Base-by-base conservation (phyloP, 805 yeast genomes). In the Sporopachydermia quercuum region DNA sequence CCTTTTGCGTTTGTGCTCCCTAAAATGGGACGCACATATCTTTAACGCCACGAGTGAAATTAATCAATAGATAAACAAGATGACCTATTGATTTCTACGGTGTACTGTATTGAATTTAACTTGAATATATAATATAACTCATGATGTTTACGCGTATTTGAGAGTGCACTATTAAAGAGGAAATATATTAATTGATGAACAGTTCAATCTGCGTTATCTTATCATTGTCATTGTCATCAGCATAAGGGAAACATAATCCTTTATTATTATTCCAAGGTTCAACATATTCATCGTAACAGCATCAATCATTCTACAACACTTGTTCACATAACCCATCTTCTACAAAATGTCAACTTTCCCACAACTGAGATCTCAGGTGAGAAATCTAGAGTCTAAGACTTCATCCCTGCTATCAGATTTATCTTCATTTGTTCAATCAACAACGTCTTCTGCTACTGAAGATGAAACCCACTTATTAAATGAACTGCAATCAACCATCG, bases 341-440 rank as follows among this genome's bases (percentile, higher is more conserved):
- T 16, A 16, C 13, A 19, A 15, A 35, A 57, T 65, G 52, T 58
- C 70, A 5, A 60, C 82, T 3, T 82, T 80, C 55, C 66, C 74
- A 14, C 83, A 83, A 37, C 65, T 74, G 11, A 66, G 94, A 53
- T 63, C 80, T 18, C 81, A 78, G 50, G 74, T 78, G 1, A 63
- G 86, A 27, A 65, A 75, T 4, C 59, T 78, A 38, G 96, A 89
- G 55, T 71, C 76, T 39, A 81, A 78, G 51, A 68, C 89, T 3
- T 73, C 74, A 39, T 49, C 63, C 1, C 60, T 70, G 16, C 58
- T 79, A 18, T 60, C 74, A 2, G 62, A 62, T 19, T 76, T 66
- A 49, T 71, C 83, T 4, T 60, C 70, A 3, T 72, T 66, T 53
- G 71, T 76, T 13, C 66, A 68, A 40, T 59, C 73, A 1, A 63